Conservation (phyloP, 164 flowering plant species). For the Vitis labrusca region DNA sequence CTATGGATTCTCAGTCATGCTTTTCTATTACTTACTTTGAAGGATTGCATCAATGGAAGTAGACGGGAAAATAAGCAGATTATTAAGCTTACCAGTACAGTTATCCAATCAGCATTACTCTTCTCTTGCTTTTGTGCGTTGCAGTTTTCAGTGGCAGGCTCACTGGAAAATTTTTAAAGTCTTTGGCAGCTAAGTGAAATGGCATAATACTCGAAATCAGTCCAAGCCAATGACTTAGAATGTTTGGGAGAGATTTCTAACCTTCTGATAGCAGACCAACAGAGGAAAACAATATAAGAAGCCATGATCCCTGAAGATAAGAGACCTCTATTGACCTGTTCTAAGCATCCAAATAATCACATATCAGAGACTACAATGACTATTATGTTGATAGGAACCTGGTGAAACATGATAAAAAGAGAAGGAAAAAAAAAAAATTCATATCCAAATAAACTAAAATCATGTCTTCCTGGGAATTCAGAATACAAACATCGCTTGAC, state of each 20-base stretch:
- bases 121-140: slow-evolving; percentile 32
- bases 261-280: slow-evolving; percentile 97
- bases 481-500: neutral
- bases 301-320: slow-evolving; percentile 94
- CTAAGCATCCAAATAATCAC: slow-evolving; percentile 6
- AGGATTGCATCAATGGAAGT: neutral
- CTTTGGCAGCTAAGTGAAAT: neutral
- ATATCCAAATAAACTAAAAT: neutral
- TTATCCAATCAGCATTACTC: slow-evolving; percentile 59
- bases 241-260: slow-evolving; percentile 12
- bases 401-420: neutral
- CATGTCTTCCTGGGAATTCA: neutral
- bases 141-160: slow-evolving; percentile 65
- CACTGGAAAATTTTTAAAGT: slow-evolving; percentile 42
- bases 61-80: neutral
- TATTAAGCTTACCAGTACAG: slow-evolving; percentile 59
- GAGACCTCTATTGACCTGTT: slow-evolving; percentile 83
- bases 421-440: neutral
- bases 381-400: neutral
- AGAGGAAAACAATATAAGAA: slow-evolving; percentile 76
- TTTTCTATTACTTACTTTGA: neutral
- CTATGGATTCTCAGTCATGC: too few species aligned
- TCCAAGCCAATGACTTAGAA: neutral
- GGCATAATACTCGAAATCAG: neutral
- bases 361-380: too few species aligned